Percentiles rank a stretch among this genome's conserved stretches.
Conservation (phyloP, 169 alveolate genomes). For the Babesia sp. region DNA sequence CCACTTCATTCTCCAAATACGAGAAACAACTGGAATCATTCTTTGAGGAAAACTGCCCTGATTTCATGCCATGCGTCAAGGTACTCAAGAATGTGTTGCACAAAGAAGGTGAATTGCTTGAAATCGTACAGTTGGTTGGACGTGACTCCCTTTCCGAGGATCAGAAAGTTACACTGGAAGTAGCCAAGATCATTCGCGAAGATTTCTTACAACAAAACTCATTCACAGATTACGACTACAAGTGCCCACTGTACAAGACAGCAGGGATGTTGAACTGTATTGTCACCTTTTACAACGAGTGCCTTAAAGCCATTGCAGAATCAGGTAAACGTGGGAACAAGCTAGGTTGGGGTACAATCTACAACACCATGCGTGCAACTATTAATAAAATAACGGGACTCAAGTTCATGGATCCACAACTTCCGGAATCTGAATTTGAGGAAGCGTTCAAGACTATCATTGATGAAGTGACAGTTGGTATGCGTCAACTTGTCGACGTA, state of each 20-base stretch:
- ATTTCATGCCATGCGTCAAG: slow-evolving; percentile 88
- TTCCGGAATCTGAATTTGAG: slow-evolving; percentile 49
- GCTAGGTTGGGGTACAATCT: slow-evolving; percentile 92
- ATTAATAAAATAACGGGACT: slow-evolving; percentile 87
- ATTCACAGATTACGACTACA: slow-evolving; percentile 96
- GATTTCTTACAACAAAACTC: slow-evolving; percentile 98
- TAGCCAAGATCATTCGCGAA: slow-evolving; percentile 96
- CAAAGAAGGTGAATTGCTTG: slow-evolving; percentile 94
- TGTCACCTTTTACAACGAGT: slow-evolving; percentile 90
- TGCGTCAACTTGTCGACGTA: slow-evolving; percentile 55
- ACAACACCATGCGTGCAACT: slow-evolving; percentile 87
- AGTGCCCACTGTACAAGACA: slow-evolving; percentile 95
- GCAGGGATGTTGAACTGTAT: slow-evolving; percentile 96
- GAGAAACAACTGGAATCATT: slow-evolving; percentile 92
- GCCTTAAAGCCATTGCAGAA: slow-evolving; percentile 86
- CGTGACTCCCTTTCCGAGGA: slow-evolving; percentile 97
- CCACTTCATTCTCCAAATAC: slow-evolving; percentile 94
- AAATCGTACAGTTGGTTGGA: slow-evolving; percentile 98
- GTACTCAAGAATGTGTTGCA: slow-evolving; percentile 90
- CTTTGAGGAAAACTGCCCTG: slow-evolving; percentile 92
- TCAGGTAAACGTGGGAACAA: slow-evolving; percentile 83
- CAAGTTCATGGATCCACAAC: slow-evolving; percentile 80
- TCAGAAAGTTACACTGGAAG: slow-evolving; percentile 88
- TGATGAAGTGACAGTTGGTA: slow-evolving; percentile 53
- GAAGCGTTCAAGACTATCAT: slow-evolving; percentile 39